Base-by-base conservation (phyloP, 768 basidiomycete genomes). In the Naganishia vaughanmartiniae region DNA sequence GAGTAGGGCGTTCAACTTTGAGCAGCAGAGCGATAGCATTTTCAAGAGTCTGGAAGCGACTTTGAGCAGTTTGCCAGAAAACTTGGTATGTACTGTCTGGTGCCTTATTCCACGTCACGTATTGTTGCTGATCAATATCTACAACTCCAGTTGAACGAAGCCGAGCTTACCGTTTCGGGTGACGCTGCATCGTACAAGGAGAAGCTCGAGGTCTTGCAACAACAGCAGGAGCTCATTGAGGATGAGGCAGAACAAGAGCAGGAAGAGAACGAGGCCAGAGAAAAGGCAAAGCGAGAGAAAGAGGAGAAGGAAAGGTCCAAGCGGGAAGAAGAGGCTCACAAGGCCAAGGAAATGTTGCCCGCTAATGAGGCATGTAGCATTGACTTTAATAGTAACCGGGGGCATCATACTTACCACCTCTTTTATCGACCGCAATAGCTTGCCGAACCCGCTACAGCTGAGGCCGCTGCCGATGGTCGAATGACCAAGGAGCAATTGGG, bases 211-310 rank as follows among this genome's bases (percentile, higher is more conserved):
- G 95, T 99, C 30, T 83, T 99, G 79, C 92, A 96, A 76, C 92
- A 99, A 76, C 96, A 99, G 81, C 92, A 99, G 79, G 96, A 99
- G 81, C 91, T 99, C 72, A 99, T 99, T 79, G 94, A 99, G 79
- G 96, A 99, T 80, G 96, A 99, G 82, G 88, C 93, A 73, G 96
- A 97, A 80, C 96, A 99, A 81, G 96, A 99, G 73, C 89, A 94
- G 82, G 81, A 81, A 70, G 82, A 81, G 71, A 74, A 79, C 69
- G 78, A 79, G 65, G 82, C 82, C 0, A 69, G 80, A 28, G 73
- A 76, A 67, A 56, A 66, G 71, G 77, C 74, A 90, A 93, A 83
- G 92, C 92, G 80, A 90, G 93, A 80, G 88, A 90, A 78, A 90
- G 92, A 89, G 90, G 89, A 89, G 54, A 88, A 88, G 79, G 88